Conservation (phyloP, 2,329 filamentous ascomycete genomes). For the Epichloe sp. region DNA sequence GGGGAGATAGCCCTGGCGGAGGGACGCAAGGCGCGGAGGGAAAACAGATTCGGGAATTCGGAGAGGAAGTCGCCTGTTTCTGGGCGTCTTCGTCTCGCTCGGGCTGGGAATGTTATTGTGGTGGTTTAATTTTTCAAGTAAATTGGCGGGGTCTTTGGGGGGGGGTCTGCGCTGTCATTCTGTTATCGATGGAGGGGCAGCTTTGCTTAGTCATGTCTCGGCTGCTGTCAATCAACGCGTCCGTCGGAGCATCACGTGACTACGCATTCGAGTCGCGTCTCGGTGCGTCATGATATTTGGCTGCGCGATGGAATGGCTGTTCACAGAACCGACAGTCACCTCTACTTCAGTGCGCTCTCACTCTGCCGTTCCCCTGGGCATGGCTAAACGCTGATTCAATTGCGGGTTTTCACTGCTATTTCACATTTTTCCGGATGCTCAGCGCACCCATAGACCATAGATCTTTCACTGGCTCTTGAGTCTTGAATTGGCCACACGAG, state of each 20-base stretch:
- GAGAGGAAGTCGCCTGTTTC: constrained; percentile 2
- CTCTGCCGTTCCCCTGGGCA: not conserved
- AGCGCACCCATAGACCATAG: not conserved
- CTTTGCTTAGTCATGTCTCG: constrained; percentile 1
- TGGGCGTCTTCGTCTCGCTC: constrained; percentile 4
- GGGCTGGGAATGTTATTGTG: not conserved
- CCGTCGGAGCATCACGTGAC: constrained; percentile 16
- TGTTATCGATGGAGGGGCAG: not conserved
- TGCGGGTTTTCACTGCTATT: not conserved
- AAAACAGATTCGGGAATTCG: constrained; percentile 28
- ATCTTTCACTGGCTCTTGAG: not conserved
- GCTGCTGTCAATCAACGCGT: constrained; percentile 2
- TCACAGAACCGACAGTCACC: not conserved
- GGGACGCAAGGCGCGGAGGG: constrained; percentile 25
- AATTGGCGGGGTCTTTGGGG: no score
- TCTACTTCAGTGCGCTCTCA: constrained; percentile 1
- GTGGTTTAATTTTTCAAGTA: no score
- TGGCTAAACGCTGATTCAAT: not conserved
- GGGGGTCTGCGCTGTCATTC: not conserved
- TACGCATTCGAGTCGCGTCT: constrained; percentile 23
- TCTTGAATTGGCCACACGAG: not conserved
- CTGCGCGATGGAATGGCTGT: constrained; percentile 2
- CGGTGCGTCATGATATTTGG: constrained; percentile 13
- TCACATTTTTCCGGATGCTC: not conserved
- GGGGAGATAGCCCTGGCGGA: constrained; percentile 20